Conservation (phyloP, 2,329 filamentous ascomycete species). For the Bipolaris bicolor region DNA sequence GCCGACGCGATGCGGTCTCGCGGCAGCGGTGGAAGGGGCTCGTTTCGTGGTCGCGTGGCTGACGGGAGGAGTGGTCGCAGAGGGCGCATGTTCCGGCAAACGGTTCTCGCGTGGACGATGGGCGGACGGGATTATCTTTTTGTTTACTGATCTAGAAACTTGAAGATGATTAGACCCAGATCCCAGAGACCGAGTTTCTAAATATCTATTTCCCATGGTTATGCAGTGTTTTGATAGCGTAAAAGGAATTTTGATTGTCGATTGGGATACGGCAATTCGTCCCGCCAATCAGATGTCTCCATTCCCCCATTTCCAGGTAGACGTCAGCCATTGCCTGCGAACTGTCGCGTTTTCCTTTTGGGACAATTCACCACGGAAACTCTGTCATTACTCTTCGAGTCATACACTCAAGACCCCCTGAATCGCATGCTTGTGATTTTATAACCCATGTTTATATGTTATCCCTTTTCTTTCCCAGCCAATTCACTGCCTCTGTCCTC, state of each 20-base stretch:
- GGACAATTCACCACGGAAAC: background rate
- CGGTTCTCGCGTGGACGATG: too few species aligned
- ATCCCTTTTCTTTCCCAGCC: background rate
- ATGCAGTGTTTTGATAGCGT: slow-evolving; percentile 4
- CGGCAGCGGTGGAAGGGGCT: slow-evolving; percentile 1
- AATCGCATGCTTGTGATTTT: too few species aligned
- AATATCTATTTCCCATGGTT: background rate
- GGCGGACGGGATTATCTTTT: background rate
- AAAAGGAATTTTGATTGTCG: slow-evolving; percentile 3
- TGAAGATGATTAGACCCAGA: background rate
- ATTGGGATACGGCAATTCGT: slow-evolving; percentile 8
- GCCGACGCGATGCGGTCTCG: slow-evolving; percentile 16
- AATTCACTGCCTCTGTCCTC: background rate
- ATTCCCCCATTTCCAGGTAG: background rate
- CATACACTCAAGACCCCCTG: background rate
- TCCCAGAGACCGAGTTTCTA: background rate
- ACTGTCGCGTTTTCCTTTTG: too few species aligned
- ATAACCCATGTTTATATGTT: too few species aligned
- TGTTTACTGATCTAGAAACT: background rate
- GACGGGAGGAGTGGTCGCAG: slow-evolving; percentile 16
- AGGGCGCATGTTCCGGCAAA: slow-evolving; percentile 4
- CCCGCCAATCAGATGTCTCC: slow-evolving; percentile 2
- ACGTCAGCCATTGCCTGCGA: background rate
- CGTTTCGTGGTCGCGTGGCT: slow-evolving; percentile 5
- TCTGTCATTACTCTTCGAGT: background rate